Conservation (phyloP, 2,329 filamentous ascomycete genomes). For the Diplodia scrobiculata region DNA sequence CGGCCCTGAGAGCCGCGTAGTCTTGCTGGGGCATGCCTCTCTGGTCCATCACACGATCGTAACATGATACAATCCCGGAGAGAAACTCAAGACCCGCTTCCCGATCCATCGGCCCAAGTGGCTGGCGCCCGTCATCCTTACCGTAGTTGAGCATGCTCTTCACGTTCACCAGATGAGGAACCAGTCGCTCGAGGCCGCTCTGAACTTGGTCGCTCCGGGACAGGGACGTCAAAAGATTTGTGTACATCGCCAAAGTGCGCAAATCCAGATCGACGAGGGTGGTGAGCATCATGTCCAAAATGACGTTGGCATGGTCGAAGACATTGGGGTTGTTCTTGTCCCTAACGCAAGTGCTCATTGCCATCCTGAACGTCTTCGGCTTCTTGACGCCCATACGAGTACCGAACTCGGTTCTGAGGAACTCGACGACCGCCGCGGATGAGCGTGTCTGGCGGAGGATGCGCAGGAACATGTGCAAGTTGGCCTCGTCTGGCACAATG, state of each 20-base stretch:
- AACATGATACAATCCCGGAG: background rate
- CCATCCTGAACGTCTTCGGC: slow-evolving; percentile 64
- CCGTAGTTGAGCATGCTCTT: slow-evolving; percentile 6
- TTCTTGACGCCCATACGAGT: slow-evolving; percentile 30
- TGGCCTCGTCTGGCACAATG: slow-evolving; percentile 71
- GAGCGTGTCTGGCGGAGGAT: slow-evolving; percentile 67
- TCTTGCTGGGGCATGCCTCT: background rate
- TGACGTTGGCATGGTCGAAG: slow-evolving; percentile 63
- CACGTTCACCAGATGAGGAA: background rate
- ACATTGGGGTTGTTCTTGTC: slow-evolving; percentile 76
- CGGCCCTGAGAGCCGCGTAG: background rate
- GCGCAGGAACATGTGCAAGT: slow-evolving; percentile 69
- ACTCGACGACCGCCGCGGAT: slow-evolving; percentile 61
- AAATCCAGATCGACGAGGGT: slow-evolving; percentile 1
- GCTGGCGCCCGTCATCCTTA: background rate
- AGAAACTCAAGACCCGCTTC: background rate
- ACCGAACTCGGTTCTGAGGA: slow-evolving; percentile 56
- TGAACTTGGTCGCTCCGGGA: background rate
- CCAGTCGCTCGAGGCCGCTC: background rate
- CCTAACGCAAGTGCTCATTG: slow-evolving; percentile 70
- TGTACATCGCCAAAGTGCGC: slow-evolving; percentile 10
- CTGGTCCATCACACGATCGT: slow-evolving; percentile 3
- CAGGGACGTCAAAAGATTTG: background rate
- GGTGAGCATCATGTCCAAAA: slow-evolving; percentile 53
- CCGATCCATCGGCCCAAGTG: background rate